Evolutionary conservation across 1,284 basidiomycete species (phyloP).

Genomic region (Puccinia horiana): DNA sequence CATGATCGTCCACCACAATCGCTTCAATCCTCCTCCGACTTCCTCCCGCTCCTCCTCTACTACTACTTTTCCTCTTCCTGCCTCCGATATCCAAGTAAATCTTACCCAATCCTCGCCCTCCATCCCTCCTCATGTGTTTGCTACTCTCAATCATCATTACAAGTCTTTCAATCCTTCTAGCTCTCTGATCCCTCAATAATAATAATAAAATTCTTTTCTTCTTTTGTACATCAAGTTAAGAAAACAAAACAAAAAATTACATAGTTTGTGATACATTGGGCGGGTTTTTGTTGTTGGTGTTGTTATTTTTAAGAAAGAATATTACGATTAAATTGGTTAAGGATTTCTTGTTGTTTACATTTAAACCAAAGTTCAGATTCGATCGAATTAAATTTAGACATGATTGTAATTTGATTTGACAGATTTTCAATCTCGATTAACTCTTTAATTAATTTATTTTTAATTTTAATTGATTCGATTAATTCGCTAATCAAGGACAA

Average conservation of each 20-base stretch:
- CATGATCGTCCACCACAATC: conserved; percentile 26
- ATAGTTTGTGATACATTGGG: no score
- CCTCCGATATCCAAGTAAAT: conserved; percentile 10
- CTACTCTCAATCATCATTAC: conserved; percentile 7
- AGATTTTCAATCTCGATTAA: not conserved
- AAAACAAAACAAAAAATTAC: not conserved
- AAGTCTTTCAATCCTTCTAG: conserved; percentile 2
- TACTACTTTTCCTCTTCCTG: not conserved
- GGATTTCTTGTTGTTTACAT: conserved; percentile 32
- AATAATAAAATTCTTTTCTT: no score
- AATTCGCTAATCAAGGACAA: not conserved
- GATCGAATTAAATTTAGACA: not conserved
- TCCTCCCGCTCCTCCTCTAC: not conserved
- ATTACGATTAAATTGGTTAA: conserved; percentile 20
- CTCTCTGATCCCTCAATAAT: not conserved
- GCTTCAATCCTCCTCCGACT: not conserved
- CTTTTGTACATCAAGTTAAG: not conserved
- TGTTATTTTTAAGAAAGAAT: conserved; percentile 16
- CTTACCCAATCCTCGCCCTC: not conserved
- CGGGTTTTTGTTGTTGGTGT: no score
- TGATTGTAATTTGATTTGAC: conserved; percentile 26
- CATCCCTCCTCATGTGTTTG: not conserved
- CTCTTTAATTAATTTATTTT: not conserved
- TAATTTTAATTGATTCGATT: not conserved
- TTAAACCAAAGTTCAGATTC: conserved; percentile 29